Percentiles rank a stretch among this genome's conserved stretches.
phyloP scores from a whole-genome alignment of 1,284 basidiomycete genomes.

The Gomphus bonarii region DNA sequence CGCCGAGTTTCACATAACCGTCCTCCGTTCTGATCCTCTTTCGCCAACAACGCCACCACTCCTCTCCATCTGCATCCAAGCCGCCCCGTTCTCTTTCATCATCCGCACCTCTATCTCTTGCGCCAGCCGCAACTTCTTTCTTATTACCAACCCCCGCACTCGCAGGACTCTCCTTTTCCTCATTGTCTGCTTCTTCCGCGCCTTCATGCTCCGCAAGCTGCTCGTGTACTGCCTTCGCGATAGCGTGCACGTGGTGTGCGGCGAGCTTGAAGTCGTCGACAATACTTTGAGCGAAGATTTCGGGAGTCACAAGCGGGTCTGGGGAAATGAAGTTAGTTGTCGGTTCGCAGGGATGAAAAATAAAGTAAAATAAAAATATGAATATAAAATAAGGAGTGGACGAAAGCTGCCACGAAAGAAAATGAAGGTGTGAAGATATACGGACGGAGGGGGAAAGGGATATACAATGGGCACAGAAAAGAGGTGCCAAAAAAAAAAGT shows the following conservation, averaged over 20 bases:
- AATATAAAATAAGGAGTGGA: too few relatives aligned
- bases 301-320: constrained; percentile 86
- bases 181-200: constrained; percentile 12
- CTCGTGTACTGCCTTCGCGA: constrained; percentile 80
- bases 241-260: constrained; percentile 58
- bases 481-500: constrained; percentile 3
- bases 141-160: constrained; percentile 26
- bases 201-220: constrained; percentile 52
- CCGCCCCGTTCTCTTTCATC: constrained; percentile 11
- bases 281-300: constrained; percentile 81
- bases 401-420: too few relatives aligned
- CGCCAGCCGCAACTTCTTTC: not conserved
- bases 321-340: not conserved
- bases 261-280: constrained; percentile 88
- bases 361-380: too few relatives aligned
- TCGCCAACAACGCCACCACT: constrained; percentile 69
- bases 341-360: too few relatives aligned
- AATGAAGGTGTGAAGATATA: too few relatives aligned
- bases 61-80: constrained; percentile 18
- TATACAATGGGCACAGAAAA: too few relatives aligned
- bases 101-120: not conserved
- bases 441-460: too few relatives aligned
- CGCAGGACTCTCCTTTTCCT: not conserved
- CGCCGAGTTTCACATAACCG: constrained; percentile 19
- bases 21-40: constrained; percentile 34